Evolutionary conservation across 768 basidiomycete species (phyloP), one percentile per base, ranked within the genome.

Genomic region (button mushroom (Agaricus bisporus)): DNA sequence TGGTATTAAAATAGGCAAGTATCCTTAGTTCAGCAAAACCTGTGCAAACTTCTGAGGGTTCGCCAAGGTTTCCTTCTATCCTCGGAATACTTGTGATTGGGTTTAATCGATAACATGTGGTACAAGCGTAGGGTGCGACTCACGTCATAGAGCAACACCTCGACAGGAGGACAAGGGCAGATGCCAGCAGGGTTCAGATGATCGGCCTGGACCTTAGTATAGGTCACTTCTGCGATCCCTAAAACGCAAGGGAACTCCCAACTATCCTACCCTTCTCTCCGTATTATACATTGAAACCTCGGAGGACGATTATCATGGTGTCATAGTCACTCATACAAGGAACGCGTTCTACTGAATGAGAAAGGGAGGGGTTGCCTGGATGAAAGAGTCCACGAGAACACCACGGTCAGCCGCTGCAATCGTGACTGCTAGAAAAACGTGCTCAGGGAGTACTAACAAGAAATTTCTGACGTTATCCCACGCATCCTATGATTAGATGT

Each of bases 131-230:
- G 18, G 41, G 18, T 42, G 49, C 41, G 41, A 18, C 14, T 26
- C n/a, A 51, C 49, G 49, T 51, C 49, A 51, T 42, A 5, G 29
- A 32, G 12, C 28, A 43, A 43, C 49, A 18, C 20, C 39, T 43
- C 41, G 17, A 32, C 41, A 14, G 41, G 28, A 50, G 41, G 29
- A 14, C 43, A 43, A 51, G 6, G 5, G 11, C 41, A 48, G 36
- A 38, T 10, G 20, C 22, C 36, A 48, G 36, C 36, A n/a, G 17
- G 28, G 28, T 51, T 35, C 41, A 42, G 25, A 18, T 32, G 41
- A 51, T 42, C 29, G 18, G 14, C 41, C n/a, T 28, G 18, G 26
- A 17, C 20, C 29, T 29, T 17, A 17, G 29, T 15, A 18, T 17
- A 18, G 29, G 41, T 20, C 32, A 20, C 28, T 43, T 20, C 49